These are phyloP conservation scores for Alnus rubra DNA, from an alignment of 306 rosid genomes.

Conservation along the genomic window DNA sequence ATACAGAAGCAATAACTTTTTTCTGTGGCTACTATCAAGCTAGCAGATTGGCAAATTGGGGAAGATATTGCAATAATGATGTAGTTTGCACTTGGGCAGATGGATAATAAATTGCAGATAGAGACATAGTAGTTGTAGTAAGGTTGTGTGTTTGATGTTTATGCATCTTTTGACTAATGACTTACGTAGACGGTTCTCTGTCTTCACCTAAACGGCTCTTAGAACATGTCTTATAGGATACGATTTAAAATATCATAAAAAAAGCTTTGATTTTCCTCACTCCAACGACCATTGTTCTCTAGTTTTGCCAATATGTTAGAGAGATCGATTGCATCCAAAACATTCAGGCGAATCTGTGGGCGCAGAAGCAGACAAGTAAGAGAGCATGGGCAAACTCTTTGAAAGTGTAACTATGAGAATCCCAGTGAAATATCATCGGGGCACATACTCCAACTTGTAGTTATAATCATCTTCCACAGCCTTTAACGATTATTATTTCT, in stretches of 20 bases:
- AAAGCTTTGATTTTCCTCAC: no score
- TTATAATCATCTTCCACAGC: background rate
- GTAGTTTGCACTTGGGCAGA: background rate
- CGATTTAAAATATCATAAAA: no score
- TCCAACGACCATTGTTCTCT: no score
- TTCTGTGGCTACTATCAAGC: background rate
- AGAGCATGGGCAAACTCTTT: background rate
- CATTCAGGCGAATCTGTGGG: background rate
- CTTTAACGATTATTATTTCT: background rate
- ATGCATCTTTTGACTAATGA: background rate
- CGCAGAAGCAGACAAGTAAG: background rate
- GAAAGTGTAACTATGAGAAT: background rate
- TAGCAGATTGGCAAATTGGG: background rate
- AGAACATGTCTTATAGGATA: no score
- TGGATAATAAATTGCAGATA: slow-evolving; percentile 20
- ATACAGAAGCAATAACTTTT: background rate
- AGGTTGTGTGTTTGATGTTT: background rate
- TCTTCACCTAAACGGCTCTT: no score
- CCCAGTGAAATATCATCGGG: background rate
- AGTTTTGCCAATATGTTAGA: background rate
- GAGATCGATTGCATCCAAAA: background rate
- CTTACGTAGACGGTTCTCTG: background rate
- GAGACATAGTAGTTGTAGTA: slow-evolving; percentile 13
- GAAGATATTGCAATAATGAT: background rate
- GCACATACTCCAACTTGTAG: background rate